Evolutionary conservation across 768 basidiomycete genomes (phyloP), one percentile per base, ranked within the genome.

Genomic region (Aureoboletus auriporus): DNA sequence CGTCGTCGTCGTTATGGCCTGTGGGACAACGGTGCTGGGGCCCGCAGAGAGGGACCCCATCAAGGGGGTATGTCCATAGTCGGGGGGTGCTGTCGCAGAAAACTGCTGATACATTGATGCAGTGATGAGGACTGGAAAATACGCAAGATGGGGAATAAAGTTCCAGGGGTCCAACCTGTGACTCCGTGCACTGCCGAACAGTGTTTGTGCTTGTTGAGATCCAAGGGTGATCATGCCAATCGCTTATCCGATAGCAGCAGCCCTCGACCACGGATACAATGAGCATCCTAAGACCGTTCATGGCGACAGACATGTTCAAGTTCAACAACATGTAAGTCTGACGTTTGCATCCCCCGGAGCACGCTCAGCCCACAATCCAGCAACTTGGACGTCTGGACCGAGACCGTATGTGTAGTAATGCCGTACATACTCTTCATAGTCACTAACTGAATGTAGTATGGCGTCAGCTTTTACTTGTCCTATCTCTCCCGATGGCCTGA

Each of bases 331-430:
- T 95, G 90, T 88, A 59, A 52, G 83, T 71, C 3, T 38, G 4
- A 4, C 33, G 14, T 12, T 20, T 16, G 9, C 29, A 16, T 30
- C 42, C 20, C 23, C 8, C 17, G n/a, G 2, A 16, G 37, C 41
- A 4, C 44, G n/a, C 50, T 55, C 47, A 62, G 35, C 11, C 28
- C 49, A 47, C 43, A 23, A 23, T 4, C 1, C 67, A 93, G 91
- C 52, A 98, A 99, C 69, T 71, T 95, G 61, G 95, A 98, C 67
- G 74, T 93, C 39, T 97, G 92, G 92, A 97, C 96, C 39, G 95
- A 98, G 70, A 98, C 96, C 17, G 94, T 93, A 58, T 61, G 84
- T 71, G 84, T 71, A 23, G 7, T n/a, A 6, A 13, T 46, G 6
- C 5, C 44, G 17, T 33, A 12, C 13, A 16, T 26, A 27, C 36